Evolutionary conservation across 352 stramenopile species (phyloP), one percentile per base, ranked within the genome.

Genomic region (Phytophthora melonis): DNA sequence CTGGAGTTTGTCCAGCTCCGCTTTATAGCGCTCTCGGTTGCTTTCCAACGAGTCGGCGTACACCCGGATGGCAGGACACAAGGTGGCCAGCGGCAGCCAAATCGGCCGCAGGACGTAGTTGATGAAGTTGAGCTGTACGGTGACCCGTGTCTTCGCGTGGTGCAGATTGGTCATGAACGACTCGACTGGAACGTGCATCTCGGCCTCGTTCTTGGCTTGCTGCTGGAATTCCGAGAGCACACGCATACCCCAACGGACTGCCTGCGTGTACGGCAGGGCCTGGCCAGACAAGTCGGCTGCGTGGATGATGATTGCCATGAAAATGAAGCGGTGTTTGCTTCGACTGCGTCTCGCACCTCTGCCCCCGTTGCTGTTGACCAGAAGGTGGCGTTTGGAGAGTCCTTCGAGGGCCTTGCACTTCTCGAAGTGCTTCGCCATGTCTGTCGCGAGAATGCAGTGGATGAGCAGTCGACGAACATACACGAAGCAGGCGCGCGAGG

Each of bases 91-190:
- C 30, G 82, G 81, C 19, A 86, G 55, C 82, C 83, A 96, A n/a
- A 96, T 86, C 0, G 88, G 88, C 23, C 83, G 75, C 41, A 92
- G 58, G 9, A 95, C 86, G 63, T 91, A 95, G 69, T 88, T 88
- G 64, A 91, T 87, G 55, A 92, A 94, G 69, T 89, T 89, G 58
- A 91, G 81, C 58, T 95, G 86, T 19, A 92, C 84, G 11, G 81
- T 93, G 39, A 89, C 69, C 7, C 87, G 81, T 1, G 79, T 85
- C 36, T 81, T 86, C 36, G 86, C 82, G 53, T 83, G 72, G 18
- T 95, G 80, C 36, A 93, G 66, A 55, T 89, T 89, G 10, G 78
- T 80, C 87, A 95, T 95, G 73, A 91, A 93, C 3, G 89, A 91
- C 18, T 90, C 81, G 5, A 91, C 76, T 0, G 78, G 74, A 58